Evolutionary conservation across 345 rosid species (phyloP).

Genomic region (Eucalyptus virginea): DNA sequence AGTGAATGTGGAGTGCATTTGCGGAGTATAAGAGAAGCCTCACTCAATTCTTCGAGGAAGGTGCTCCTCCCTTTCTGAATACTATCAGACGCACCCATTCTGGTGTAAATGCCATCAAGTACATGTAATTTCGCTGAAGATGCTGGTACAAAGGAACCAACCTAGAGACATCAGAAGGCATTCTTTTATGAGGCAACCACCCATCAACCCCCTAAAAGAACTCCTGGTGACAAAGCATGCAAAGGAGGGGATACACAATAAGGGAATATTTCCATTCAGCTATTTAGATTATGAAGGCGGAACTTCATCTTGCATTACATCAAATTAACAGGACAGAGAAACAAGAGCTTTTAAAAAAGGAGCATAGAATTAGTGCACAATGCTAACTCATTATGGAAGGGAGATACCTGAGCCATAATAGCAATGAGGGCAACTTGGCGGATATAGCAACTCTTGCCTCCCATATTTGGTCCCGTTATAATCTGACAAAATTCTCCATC

Average conservation of each 20-base stretch:
- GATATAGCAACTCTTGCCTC: slow-evolving; percentile 96
- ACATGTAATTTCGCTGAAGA: slow-evolving; percentile 64
- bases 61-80: slow-evolving; percentile 94
- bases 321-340: not conserved
- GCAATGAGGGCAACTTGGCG: slow-evolving; percentile 91
- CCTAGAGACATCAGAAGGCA: slow-evolving; percentile 36
- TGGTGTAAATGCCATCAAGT: slow-evolving; percentile 74
- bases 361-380: not conserved
- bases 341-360: not conserved
- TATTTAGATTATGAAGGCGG: not conserved
- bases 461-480: slow-evolving; percentile 97
- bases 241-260: not conserved
- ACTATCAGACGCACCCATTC: slow-evolving; percentile 96
- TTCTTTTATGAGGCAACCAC: not conserved
- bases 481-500: slow-evolving; percentile 74
- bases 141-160: slow-evolving; percentile 97
- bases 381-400: not conserved
- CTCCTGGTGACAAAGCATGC: not conserved
- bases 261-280: not conserved
- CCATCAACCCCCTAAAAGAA: not conserved
- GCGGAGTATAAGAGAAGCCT: slow-evolving; percentile 62
- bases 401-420: slow-evolving; percentile 91
- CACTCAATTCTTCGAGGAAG: slow-evolving; percentile 86
- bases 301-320: not conserved
- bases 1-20: slow-evolving; percentile 63